These are phyloP conservation scores for Pichia sp. DNA, from an alignment of 1,139 yeast genomes.

Conservation along the genomic window DNA sequence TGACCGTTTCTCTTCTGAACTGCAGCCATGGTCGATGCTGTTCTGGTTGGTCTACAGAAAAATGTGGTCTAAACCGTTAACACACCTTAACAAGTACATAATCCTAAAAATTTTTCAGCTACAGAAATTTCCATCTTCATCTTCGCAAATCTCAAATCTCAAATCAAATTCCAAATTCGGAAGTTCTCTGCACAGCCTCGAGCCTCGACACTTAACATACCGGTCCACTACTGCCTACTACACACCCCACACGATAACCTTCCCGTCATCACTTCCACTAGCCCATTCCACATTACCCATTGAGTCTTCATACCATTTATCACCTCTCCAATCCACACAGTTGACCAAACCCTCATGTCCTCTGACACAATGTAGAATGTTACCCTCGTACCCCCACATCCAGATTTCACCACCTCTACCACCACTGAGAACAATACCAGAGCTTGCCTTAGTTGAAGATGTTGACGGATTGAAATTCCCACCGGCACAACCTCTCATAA, in stretches of 20 bases:
- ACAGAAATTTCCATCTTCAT: no score
- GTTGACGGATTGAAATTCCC: conserved; percentile 5
- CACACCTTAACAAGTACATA: no score
- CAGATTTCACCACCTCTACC: conserved; percentile 76
- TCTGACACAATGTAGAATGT: conserved; percentile 50
- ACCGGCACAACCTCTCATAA: conserved; percentile 77
- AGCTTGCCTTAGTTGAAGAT: conserved; percentile 21
- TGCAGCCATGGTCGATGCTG: no score
- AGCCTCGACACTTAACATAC: no score
- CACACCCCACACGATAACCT: conserved; percentile 60
- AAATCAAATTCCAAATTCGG: no score
- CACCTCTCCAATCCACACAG: conserved; percentile 68
- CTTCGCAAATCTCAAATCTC: no score
- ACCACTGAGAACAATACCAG: conserved; percentile 75
- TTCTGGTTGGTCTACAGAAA: no score
- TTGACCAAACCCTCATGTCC: conserved; percentile 70
- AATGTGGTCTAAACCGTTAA: no score
- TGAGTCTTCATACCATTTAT: conserved; percentile 5
- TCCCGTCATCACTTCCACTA: conserved; percentile 78
- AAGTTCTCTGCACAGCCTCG: no score
- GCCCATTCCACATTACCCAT: conserved; percentile 24
- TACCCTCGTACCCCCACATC: conserved; percentile 76
- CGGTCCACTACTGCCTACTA: not conserved
- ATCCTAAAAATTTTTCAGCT: no score
- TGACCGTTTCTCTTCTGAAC: not conserved